Percentiles rank a stretch among this genome's conserved stretches.
phyloP scores from a whole-genome alignment of 1,284 basidiomycete genomes.

The Heterobasidion occidentale region DNA sequence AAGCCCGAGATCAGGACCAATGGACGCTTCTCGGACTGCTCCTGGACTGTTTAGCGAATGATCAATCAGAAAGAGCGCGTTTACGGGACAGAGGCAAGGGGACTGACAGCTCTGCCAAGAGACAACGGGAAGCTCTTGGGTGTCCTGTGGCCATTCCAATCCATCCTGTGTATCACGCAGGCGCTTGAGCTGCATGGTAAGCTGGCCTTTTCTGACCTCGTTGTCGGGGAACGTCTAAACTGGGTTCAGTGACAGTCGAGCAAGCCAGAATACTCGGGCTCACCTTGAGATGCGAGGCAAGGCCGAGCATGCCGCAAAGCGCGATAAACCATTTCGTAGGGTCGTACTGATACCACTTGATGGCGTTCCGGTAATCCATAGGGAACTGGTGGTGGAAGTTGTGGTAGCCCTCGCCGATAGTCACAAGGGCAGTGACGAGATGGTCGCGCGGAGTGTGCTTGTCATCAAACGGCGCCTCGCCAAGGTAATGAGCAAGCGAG shows the following conservation, averaged over 20 bases:
- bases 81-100: not conserved
- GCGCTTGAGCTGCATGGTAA: constrained; percentile 89
- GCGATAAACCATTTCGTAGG: constrained; percentile 92
- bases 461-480: constrained; percentile 80
- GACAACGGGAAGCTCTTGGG: constrained; percentile 72
- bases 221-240: constrained; percentile 79
- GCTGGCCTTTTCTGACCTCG: constrained; percentile 86
- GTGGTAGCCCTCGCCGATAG: constrained; percentile 89
- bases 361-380: constrained; percentile 91
- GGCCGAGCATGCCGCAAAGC: constrained; percentile 53
- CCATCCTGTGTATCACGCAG: constrained; percentile 65
- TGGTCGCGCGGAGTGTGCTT: constrained; percentile 77
- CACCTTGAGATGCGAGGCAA: constrained; percentile 82
- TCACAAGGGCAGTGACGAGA: constrained; percentile 75
- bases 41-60: constrained; percentile 45
- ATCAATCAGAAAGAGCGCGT: constrained; percentile 4
- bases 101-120: constrained; percentile 79
- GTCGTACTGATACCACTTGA: constrained; percentile 90
- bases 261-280: not conserved
- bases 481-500: constrained; percentile 83
- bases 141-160: constrained; percentile 75
- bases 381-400: constrained; percentile 96
- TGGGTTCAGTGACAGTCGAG: not conserved
- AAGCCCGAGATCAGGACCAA: constrained; percentile 82
- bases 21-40: constrained; percentile 69